Base-by-base conservation (phyloP, 2,329 filamentous ascomycete species). In the Cytospora schulzeri region DNA sequence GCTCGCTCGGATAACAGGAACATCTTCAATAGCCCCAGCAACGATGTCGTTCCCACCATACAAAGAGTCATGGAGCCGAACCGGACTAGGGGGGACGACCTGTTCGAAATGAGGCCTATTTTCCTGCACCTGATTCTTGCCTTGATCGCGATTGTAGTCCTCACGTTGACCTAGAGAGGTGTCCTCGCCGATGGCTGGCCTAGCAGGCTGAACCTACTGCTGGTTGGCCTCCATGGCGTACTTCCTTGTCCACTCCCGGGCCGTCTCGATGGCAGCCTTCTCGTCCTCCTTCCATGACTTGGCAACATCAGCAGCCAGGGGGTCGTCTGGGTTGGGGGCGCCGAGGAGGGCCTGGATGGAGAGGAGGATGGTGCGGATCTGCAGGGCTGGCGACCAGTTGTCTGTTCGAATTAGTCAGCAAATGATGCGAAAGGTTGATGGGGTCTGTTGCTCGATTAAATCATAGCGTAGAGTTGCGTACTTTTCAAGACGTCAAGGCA, bases 241-340 rank as follows among this genome's bases (percentile, higher is more conserved):
- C 71, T 90, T 89, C 76, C 85, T 84, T 15, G 95, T 98, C 94
- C 95, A 98, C 73, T 97, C 92, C 73, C 85, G 90, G 19, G 94
- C 94, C 9, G 93, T 98, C 69, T 91, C 88, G 72, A 99, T 98
- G 28, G 95, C 95, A 56, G 91, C 92, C 69, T 88, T 88, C 78
- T 98, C 92, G 73, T 99, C 89, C 73, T 98, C 93, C 81, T 98
- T 97, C 95, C 95, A 99, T 74, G 90, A 89, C 82, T 98, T 96
- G 41, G 95, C 95, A 51, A 99, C 95, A 70, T 99, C 94, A 74
- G 97, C 96, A 57, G 95, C 96, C 51, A 99, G 87, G n/a, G 95
- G 96, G 74, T 99, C 95, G 73, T 99, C 95, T 33, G 96, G 95
- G 78, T 99, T 99, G 17, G 95, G 95, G 7, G 95, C 94, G 53